Evolutionary conservation across 1,284 basidiomycete species (phyloP).

Genomic region (Blastosporella zonata): DNA sequence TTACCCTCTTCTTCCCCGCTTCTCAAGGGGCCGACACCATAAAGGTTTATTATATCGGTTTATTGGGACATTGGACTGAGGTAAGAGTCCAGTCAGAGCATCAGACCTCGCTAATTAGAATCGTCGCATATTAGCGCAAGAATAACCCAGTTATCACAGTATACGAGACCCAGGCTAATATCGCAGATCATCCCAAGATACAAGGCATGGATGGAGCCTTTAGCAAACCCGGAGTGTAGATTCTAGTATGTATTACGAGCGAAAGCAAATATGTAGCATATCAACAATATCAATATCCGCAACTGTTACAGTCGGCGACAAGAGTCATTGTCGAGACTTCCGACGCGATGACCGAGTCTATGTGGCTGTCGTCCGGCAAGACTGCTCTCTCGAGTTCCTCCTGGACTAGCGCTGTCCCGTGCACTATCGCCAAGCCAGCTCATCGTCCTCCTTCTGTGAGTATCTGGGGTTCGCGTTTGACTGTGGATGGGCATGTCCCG

Average conservation of each 20-base stretch:
- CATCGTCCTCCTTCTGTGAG: slow-evolving; percentile 38
- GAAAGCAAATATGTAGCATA: slow-evolving; percentile 6
- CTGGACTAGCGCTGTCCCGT: slow-evolving; percentile 11
- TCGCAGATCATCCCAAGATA: slow-evolving; percentile 79
- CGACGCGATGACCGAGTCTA: slow-evolving; percentile 16
- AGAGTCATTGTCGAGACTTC: slow-evolving; percentile 15
- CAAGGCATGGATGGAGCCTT: slow-evolving; percentile 63
- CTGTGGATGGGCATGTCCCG: slow-evolving; percentile 38
- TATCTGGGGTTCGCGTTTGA: slow-evolving; percentile 29
- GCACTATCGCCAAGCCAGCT: slow-evolving; percentile 43
- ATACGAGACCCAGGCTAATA: slow-evolving; percentile 76
- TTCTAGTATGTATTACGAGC: slow-evolving; percentile 4
- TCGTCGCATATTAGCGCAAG: slow-evolving; percentile 50
- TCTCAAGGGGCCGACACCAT: slow-evolving; percentile 71
- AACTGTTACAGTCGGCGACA: background rate
- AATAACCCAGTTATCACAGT: slow-evolving; percentile 68
- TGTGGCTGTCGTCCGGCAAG: slow-evolving; percentile 21
- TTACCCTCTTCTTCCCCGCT: slow-evolving; percentile 73
- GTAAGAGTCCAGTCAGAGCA: slow-evolving; percentile 34
- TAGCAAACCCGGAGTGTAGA: slow-evolving; percentile 39
- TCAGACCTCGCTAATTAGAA: background rate
- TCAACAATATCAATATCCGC: background rate
- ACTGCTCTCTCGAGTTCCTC: slow-evolving; percentile 24
- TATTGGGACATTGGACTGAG: slow-evolving; percentile 77
- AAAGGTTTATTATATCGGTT: slow-evolving; percentile 73